Evolutionary conservation across 129 eudicot species (phyloP).

Genomic region (Flaveria robusta): DNA sequence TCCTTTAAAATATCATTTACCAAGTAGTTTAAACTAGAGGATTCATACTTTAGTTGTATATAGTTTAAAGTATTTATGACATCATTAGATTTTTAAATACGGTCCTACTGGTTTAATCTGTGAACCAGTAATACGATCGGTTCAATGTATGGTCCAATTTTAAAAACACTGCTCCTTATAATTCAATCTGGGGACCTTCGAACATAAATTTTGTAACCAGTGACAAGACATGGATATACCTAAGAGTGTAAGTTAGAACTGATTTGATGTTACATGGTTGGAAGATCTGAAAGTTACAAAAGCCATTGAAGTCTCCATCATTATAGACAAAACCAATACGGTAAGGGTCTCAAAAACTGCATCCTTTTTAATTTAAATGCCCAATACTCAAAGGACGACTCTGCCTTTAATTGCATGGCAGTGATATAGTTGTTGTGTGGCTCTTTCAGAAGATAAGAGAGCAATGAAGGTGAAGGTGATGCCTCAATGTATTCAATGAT

Average conservation of each 20-base stretch:
- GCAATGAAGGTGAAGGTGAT: slow-evolving; percentile 26
- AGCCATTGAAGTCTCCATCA: slow-evolving; percentile 28
- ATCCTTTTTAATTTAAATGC: neutral
- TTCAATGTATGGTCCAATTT: no score
- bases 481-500: slow-evolving; percentile 26
- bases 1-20: no score
- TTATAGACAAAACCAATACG: slow-evolving; percentile 24
- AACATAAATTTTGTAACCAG: slow-evolving; percentile 34
- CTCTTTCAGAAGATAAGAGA: slow-evolving; percentile 17
- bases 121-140: no score
- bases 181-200: slow-evolving; percentile 4
- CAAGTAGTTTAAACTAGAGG: no score
- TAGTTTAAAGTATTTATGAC: no score
- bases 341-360: slow-evolving; percentile 10
- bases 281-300: slow-evolving; percentile 30
- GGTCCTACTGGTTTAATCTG: no score
- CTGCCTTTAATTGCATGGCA: slow-evolving; percentile 23
- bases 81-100: no score
- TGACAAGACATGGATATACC: slow-evolving; percentile 29
- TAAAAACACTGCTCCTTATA: no score
- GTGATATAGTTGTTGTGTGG: slow-evolving; percentile 28
- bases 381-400: slow-evolving; percentile 17
- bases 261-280: slow-evolving; percentile 42
- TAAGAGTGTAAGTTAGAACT: slow-evolving; percentile 22
- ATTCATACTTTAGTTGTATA: no score